Evolutionary conservation across 2,329 filamentous ascomycete genomes (phyloP).

Genomic region (Venturia nashicola): DNA sequence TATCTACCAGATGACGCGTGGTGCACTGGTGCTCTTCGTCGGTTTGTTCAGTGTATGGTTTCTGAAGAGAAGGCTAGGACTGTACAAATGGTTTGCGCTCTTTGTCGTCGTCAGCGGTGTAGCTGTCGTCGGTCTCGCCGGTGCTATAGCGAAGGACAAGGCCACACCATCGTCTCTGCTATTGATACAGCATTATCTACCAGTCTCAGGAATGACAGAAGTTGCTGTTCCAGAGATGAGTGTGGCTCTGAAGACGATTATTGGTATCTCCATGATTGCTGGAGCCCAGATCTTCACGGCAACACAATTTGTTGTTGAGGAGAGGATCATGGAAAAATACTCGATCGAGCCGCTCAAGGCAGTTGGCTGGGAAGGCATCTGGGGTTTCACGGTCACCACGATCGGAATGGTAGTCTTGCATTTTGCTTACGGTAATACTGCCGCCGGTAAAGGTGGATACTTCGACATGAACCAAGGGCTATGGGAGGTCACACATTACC

Average conservation of each 20-base stretch:
- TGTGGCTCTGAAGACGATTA: constrained; percentile 54
- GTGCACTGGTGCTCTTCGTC: constrained; percentile 88
- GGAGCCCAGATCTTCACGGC: constrained; percentile 94
- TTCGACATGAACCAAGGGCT: constrained; percentile 86
- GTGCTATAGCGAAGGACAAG: constrained; percentile 63
- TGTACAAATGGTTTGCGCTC: constrained; percentile 90
- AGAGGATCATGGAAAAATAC: constrained; percentile 76
- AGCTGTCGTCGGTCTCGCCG: constrained; percentile 77
- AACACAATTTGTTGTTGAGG: constrained; percentile 89
- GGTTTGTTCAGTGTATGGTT: constrained; percentile 92
- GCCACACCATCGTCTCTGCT: constrained; percentile 19
- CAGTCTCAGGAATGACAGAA: constrained; percentile 21
- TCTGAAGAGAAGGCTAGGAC: constrained; percentile 60
- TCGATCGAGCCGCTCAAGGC: constrained; percentile 77
- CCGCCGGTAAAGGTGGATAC: constrained; percentile 63
- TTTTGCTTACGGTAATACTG: constrained; percentile 60
- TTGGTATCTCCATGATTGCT: constrained; percentile 84
- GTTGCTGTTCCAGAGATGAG: constrained; percentile 33
- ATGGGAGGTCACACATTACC: constrained; percentile 63
- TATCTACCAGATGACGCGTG: constrained; percentile 98
- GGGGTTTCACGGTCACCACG: constrained; percentile 72
- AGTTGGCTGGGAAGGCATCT: constrained; percentile 92
- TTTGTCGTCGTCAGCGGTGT: constrained; percentile 81
- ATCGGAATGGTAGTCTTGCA: constrained; percentile 72
- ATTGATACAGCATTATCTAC: neutral